Base-by-base conservation (phyloP, 2,329 filamentous ascomycete species). In the Paradendryphiella salina region DNA sequence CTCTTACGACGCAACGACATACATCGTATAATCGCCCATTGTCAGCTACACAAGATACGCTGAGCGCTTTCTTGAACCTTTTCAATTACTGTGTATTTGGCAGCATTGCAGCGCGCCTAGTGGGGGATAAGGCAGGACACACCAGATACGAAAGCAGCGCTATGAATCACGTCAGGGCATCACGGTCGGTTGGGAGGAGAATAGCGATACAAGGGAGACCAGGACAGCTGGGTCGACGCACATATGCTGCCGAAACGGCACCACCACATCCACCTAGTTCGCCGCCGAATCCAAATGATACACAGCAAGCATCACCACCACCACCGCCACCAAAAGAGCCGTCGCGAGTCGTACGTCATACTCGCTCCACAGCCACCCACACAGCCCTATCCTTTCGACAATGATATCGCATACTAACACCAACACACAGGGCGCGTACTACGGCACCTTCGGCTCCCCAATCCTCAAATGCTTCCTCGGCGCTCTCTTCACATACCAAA, bases 401-500 rank as follows among this genome's bases (percentile, higher is more conserved):
- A 5, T 13, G 21, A 14, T 23, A 9, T 42, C 10, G 39, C 18
- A 14, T 26, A 36, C 44, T 44, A 33, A 35, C 48, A 10, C 10
- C 9, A 11, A 10, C 26, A 26, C 10, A 21, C 37, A 56, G 54
- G 74, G 82, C 41, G 77, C 80, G 38, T 92, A 92, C 75, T 93
- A 90, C 78, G 86, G 84, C 67, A 84, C 83, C 11, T 91, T 90
- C 67, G 84, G 85, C 32, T 80, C 87, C 1, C 88, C 89, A 2
- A 78, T 93, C 37, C 80, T 83, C 45, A 93, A 91, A 75, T 85
- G 85, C 46, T 82, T 90, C 59, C 79, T 93, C 31, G 80, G 88
- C 66, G 88, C 89, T 46, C 81, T 91, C 47, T 85, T 90, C 66
- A 87, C 86, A 1, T 94, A 93, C 71, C 89, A 94, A 73, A 64